These are phyloP conservation scores for Solanum ossicruentum DNA, from an alignment of 257 asterid genomes.

Conservation along the genomic window DNA sequence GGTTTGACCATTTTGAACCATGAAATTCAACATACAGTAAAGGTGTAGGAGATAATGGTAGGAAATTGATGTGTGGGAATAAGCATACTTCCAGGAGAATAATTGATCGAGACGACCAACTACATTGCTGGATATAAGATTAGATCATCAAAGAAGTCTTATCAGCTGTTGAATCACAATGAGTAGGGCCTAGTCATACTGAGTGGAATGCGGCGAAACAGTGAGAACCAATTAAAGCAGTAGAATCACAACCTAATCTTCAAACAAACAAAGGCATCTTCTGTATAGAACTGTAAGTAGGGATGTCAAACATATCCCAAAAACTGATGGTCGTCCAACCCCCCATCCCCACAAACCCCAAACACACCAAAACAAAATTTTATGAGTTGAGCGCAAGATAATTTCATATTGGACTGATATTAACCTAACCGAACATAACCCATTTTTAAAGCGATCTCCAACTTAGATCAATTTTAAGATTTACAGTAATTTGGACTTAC, in stretches of 20 bases:
- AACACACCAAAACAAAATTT: background rate
- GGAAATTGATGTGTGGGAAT: background rate
- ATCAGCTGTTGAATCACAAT: background rate
- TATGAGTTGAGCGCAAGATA: background rate
- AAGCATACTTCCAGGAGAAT: background rate
- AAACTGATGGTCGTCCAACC: background rate
- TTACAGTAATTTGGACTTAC: background rate
- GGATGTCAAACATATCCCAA: background rate
- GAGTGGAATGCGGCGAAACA: background rate
- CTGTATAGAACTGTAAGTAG: background rate
- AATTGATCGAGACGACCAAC: background rate
- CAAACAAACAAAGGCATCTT: background rate
- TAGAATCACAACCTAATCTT: background rate
- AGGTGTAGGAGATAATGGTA: background rate
- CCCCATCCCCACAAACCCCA: background rate
- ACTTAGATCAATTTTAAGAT: too few species aligned
- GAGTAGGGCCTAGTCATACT: background rate
- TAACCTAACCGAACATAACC: background rate
- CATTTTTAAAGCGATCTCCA: background rate
- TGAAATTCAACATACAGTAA: background rate
- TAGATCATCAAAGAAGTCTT: background rate
- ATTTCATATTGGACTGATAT: background rate
- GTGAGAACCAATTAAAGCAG: background rate
- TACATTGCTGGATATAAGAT: background rate
- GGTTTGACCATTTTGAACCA: conserved; percentile 12